Evolutionary conservation across 768 basidiomycete species (phyloP).

Genomic region (Galerina marginata): DNA sequence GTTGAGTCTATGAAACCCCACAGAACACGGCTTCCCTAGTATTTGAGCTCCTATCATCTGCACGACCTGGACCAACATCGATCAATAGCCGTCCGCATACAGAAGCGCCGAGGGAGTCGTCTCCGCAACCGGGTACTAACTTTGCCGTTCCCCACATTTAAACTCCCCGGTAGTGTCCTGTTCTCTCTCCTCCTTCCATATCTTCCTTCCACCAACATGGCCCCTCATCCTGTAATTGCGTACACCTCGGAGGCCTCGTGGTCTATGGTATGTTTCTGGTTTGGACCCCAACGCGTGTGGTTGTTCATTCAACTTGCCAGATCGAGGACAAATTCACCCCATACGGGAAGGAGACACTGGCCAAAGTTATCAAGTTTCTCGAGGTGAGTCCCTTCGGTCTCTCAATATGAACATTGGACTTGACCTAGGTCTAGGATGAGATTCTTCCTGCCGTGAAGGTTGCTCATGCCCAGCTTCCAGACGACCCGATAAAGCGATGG

Average conservation of each 20-base stretch:
- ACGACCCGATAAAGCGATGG: conserved; percentile 79
- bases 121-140: conserved; percentile 22
- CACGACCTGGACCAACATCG: no score
- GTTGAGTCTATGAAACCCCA: not conserved
- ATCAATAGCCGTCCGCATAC: no score
- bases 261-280: conserved; percentile 66
- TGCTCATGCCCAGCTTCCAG: conserved; percentile 82
- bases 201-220: conserved; percentile 45
- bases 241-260: conserved; percentile 86
- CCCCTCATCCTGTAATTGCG: conserved; percentile 72
- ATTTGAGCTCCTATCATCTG: no score
- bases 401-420: not conserved
- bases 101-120: not conserved
- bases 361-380: conserved; percentile 83
- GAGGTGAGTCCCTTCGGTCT: conserved; percentile 54
- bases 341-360: conserved; percentile 84
- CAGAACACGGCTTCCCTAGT: no score
- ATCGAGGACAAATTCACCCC: conserved; percentile 93
- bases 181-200: not conserved
- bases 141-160: conserved; percentile 29
- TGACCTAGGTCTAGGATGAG: conserved; percentile 67
- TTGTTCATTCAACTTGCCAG: conserved; percentile 39
- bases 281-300: not conserved
- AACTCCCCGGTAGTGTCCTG: conserved; percentile 1
- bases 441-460: conserved; percentile 80